These are phyloP conservation scores for Lachnellula hyalina DNA, from an alignment of 2,329 filamentous ascomycete genomes.

Conservation along the genomic window DNA sequence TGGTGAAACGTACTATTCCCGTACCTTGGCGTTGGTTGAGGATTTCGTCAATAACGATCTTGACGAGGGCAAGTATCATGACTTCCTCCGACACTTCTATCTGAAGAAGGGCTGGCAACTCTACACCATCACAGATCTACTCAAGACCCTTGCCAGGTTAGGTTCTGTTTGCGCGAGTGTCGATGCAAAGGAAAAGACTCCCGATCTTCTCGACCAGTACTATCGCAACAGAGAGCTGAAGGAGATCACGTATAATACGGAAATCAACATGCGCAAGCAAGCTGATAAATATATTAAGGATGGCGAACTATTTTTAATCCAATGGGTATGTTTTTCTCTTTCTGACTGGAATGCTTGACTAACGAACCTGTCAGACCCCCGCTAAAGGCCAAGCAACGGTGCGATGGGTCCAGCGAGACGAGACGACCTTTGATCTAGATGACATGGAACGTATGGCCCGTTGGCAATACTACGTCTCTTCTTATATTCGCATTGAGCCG, in stretches of 20 bases:
- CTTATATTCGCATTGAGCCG: slow-evolving; percentile 80
- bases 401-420: slow-evolving; percentile 63
- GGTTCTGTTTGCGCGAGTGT: slow-evolving; percentile 77
- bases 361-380: slow-evolving; percentile 51
- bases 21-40: slow-evolving; percentile 80
- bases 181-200: slow-evolving; percentile 88
- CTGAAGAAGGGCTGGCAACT: slow-evolving; percentile 86
- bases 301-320: slow-evolving; percentile 82
- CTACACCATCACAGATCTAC: slow-evolving; percentile 86
- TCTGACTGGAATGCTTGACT: slow-evolving; percentile 6
- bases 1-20: slow-evolving; percentile 70
- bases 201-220: slow-evolving; percentile 84
- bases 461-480: slow-evolving; percentile 96
- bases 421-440: slow-evolving; percentile 78
- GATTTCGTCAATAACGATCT: slow-evolving; percentile 78
- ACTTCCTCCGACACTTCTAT: slow-evolving; percentile 87
- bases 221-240: slow-evolving; percentile 74
- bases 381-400: slow-evolving; percentile 62
- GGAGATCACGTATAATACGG: slow-evolving; percentile 81
- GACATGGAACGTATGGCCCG: slow-evolving; percentile 77
- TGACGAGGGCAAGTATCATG: slow-evolving; percentile 80
- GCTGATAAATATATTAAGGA: slow-evolving; percentile 92
- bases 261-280: slow-evolving; percentile 85
- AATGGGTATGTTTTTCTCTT: slow-evolving; percentile 66
- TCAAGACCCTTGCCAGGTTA: slow-evolving; percentile 74